These are phyloP conservation scores for Ceratocystis colombiana DNA, from an alignment of 2,329 filamentous ascomycete genomes.

Conservation along the genomic window DNA sequence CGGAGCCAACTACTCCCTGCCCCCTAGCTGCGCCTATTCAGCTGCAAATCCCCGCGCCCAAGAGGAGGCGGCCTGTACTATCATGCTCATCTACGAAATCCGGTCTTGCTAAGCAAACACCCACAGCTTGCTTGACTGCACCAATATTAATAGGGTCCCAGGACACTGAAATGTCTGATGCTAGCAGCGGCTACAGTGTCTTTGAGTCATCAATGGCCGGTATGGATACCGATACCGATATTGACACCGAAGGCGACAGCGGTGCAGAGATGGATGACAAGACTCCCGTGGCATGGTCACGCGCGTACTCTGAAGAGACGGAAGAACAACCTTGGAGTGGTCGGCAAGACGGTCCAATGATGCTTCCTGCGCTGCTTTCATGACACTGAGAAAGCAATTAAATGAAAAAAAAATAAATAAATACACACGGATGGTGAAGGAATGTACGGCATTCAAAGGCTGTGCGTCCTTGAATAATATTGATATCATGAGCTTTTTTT, in stretches of 20 bases:
- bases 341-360: not conserved
- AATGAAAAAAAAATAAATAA: not conserved
- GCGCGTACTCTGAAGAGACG: constrained; percentile 4
- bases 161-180: constrained; percentile 20
- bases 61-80: constrained; percentile 2
- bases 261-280: constrained; percentile 34
- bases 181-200: constrained; percentile 11
- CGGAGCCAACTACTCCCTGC: not conserved
- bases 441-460: not conserved
- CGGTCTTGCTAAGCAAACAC: not conserved
- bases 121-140: not conserved
- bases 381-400: not conserved
- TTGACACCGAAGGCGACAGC: constrained; percentile 26
- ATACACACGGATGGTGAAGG: not conserved
- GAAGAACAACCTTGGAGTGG: constrained; percentile 1
- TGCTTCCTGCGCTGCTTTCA: constrained; percentile 11
- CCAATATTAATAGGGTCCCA: not conserved
- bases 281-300: constrained; percentile 31
- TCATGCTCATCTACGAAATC: not conserved
- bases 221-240: constrained; percentile 20
- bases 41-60: constrained; percentile 16
- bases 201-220: constrained; percentile 25
- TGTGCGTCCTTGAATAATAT: not conserved
- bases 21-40: constrained; percentile 11
- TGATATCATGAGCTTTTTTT: not conserved